Conservation (phyloP, 164 flowering plant species). For the Cinnamomum micranthum region DNA sequence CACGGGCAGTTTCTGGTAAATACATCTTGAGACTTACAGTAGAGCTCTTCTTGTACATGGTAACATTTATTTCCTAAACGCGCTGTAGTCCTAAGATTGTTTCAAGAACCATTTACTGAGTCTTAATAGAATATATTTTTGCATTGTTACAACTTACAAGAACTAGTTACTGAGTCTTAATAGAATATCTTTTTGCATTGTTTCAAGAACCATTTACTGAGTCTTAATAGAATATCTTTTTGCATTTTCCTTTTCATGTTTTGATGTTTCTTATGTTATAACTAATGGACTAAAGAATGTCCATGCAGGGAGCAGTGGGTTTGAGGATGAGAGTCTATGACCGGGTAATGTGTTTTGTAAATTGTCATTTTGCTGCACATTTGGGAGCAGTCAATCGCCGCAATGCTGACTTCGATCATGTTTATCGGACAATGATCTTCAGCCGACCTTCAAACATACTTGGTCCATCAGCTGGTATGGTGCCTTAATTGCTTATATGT, state of each 20-base stretch:
- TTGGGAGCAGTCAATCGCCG: conserved; percentile 93
- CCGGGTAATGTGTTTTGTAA: conserved; percentile 83
- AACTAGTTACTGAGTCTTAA: no score
- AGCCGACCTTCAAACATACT: conserved; percentile 54
- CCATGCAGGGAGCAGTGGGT: conserved; percentile 91
- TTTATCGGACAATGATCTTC: conserved; percentile 70
- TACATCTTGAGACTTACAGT: neutral
- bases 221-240: no score
- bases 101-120: neutral
- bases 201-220: neutral
- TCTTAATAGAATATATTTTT: no score
- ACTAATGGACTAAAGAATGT: conserved; percentile 6
- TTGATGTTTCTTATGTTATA: neutral
- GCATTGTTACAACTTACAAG: no score
- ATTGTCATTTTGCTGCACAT: conserved; percentile 99
- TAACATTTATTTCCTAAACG: neutral
- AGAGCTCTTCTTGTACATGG: neutral
- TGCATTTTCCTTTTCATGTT: neutral
- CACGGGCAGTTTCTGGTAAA: neutral
- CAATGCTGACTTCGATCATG: conserved; percentile 95
- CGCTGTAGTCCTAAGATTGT: neutral
- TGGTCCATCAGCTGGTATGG: conserved; percentile 67
- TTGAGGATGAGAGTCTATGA: conserved; percentile 89
- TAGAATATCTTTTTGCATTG: neutral
- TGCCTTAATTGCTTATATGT: neutral